Evolutionary conservation across 257 asterid genomes (phyloP).

Genomic region (Haberlea rhodopensis): DNA sequence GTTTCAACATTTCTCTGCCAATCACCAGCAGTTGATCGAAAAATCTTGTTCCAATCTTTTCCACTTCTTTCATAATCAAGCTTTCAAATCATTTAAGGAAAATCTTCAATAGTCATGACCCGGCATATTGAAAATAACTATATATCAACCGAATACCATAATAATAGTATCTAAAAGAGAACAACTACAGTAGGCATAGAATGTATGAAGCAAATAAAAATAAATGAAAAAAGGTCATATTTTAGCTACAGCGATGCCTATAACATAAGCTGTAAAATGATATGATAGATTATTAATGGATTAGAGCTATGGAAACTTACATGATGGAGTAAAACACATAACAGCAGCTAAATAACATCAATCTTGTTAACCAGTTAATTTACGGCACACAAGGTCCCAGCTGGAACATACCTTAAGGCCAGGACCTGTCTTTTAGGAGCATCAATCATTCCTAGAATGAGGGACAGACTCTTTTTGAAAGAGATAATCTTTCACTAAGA

Average conservation of each 20-base stretch:
- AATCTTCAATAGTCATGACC: conserved; percentile 17
- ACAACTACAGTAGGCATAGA: conserved; percentile 12
- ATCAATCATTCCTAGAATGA: too few species aligned
- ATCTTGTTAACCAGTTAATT: too few species aligned
- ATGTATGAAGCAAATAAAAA: conserved; percentile 5
- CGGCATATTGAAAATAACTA: conserved; percentile 6
- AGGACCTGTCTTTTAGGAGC: too few species aligned
- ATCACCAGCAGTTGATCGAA: conserved; percentile 46
- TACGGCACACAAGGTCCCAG: too few species aligned
- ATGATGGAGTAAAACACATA: conserved; percentile 1
- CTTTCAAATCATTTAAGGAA: conserved; percentile 34
- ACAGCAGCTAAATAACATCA: too few species aligned
- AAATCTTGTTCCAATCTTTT: conserved; percentile 39
- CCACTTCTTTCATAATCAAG: conserved; percentile 59
- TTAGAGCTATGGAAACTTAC: background rate
- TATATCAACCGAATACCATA: conserved; percentile 2
- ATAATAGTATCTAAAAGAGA: conserved; percentile 2
- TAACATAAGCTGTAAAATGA: background rate
- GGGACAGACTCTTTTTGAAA: too few species aligned
- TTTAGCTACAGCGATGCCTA: conserved; percentile 6
- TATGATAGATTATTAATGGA: background rate
- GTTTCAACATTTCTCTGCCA: conserved; percentile 69
- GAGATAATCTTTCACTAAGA: too few species aligned
- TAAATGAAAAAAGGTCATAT: background rate
- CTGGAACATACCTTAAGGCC: too few species aligned